phyloP scores from a whole-genome alignment of 352 stramenopile species.

The Pythium biforme region DNA sequence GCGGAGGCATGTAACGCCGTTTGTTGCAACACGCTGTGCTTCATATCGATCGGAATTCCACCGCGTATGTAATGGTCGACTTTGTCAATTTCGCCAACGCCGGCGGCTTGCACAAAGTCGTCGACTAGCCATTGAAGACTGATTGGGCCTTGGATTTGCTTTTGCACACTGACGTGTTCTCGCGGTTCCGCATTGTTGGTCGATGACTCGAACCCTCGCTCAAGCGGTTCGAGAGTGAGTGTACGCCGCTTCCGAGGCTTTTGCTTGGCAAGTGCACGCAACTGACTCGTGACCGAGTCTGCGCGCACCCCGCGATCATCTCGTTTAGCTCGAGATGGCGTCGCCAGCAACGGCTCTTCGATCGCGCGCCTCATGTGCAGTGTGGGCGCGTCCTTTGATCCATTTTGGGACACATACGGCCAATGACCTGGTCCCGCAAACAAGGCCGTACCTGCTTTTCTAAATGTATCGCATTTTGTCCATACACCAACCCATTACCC shows the following conservation, averaged over 20 bases:
- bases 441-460: slow-evolving; percentile 9
- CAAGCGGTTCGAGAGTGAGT: slow-evolving; percentile 28
- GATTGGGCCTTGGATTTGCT: slow-evolving; percentile 48
- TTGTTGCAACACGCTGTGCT: slow-evolving; percentile 56
- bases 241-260: slow-evolving; percentile 24
- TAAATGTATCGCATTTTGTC: slow-evolving; percentile 16
- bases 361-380: slow-evolving; percentile 12
- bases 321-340: background rate
- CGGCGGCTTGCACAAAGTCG: slow-evolving; percentile 54
- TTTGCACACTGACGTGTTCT: slow-evolving; percentile 28
- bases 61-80: slow-evolving; percentile 52
- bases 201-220: background rate
- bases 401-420: slow-evolving; percentile 5
- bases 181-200: background rate
- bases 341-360: slow-evolving; percentile 12
- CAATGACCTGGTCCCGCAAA: slow-evolving; percentile 1
- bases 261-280: slow-evolving; percentile 39
- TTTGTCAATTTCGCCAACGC: slow-evolving; percentile 36
- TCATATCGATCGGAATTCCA: slow-evolving; percentile 50
- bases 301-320: slow-evolving; percentile 38
- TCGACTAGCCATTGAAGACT: slow-evolving; percentile 55
- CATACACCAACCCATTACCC: slow-evolving; percentile 5
- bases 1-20: slow-evolving; percentile 50
- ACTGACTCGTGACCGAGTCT: slow-evolving; percentile 45
- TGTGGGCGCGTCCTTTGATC: background rate